A percentile compares a stretch with the other conserved stretches of the same genome.
phyloP scores from a whole-genome alignment of 148 eudicot genomes.

The Chenopodium quinoa region DNA sequence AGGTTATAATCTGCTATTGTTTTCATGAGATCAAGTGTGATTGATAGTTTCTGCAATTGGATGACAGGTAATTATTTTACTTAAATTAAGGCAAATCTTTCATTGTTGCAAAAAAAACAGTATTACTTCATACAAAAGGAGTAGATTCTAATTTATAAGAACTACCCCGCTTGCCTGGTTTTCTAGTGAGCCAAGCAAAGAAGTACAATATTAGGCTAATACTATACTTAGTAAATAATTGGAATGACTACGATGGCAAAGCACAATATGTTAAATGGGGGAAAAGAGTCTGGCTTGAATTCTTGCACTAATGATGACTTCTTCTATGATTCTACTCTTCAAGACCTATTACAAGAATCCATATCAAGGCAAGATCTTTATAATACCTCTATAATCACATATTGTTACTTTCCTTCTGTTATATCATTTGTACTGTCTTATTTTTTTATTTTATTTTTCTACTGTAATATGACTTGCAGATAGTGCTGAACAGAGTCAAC shows the following conservation, averaged over 20 bases:
- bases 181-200: constrained; percentile 83
- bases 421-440: too few species aligned
- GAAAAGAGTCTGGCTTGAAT: constrained; percentile 73
- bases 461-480: constrained; percentile 34
- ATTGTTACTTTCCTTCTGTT: not conserved
- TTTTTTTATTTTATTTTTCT: too few species aligned
- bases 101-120: too few species aligned
- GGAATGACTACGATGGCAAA: constrained; percentile 90
- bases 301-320: constrained; percentile 68
- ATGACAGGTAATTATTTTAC: too few species aligned
- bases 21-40: too few species aligned
- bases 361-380: constrained; percentile 56
- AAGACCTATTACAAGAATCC: constrained; percentile 65
- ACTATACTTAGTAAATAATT: constrained; percentile 73
- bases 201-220: constrained; percentile 80
- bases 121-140: too few species aligned
- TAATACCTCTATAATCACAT: too few species aligned
- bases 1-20: too few species aligned
- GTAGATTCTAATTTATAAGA: too few species aligned
- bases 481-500: constrained; percentile 71
- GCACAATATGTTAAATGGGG: constrained; percentile 89
- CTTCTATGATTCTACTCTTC: constrained; percentile 60
- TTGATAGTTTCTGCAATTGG: too few species aligned
- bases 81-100: too few species aligned
- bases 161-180: constrained; percentile 31